Percentiles rank a stretch among this genome's conserved stretches.
Evolutionary conservation across 768 basidiomycete species (phyloP).

Genomic region (Rubroboletus pulcherrimus): DNA sequence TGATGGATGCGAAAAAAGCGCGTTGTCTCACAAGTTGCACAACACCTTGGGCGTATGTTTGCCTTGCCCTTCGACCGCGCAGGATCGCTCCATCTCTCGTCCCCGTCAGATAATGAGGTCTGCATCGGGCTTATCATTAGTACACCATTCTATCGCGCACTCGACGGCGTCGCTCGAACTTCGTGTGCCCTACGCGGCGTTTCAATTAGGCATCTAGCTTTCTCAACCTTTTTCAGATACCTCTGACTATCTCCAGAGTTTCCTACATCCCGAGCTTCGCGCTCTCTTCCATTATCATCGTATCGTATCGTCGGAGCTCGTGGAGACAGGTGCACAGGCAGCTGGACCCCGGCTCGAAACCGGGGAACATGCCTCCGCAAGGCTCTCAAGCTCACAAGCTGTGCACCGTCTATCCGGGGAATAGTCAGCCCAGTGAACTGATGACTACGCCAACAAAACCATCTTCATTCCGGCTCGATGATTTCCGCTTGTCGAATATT

Average conservation of each 20-base stretch:
- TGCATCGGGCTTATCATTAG: neutral
- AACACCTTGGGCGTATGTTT: neutral
- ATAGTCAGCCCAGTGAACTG: neutral
- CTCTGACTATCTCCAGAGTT: neutral
- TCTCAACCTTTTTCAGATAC: neutral
- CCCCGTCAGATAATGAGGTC: neutral
- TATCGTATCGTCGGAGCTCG: neutral
- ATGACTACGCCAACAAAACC: neutral
- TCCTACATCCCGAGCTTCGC: too few species aligned
- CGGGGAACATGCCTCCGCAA: neutral
- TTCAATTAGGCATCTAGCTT: neutral
- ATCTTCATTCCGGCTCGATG: neutral
- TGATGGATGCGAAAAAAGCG: neutral
- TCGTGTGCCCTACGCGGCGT: neutral
- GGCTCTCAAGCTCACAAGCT: neutral
- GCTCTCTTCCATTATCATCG: neutral
- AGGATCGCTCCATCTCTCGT: neutral
- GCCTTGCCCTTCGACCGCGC: neutral
- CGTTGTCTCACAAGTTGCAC: neutral
- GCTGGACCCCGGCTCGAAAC: neutral
- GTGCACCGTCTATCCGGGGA: neutral
- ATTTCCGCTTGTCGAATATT: constrained; percentile 2
- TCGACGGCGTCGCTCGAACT: neutral
- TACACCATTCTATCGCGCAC: constrained; percentile 1
- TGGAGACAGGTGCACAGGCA: neutral